Evolutionary conservation across 257 asterid species (phyloP).

Genomic region (Scutellaria minor): DNA sequence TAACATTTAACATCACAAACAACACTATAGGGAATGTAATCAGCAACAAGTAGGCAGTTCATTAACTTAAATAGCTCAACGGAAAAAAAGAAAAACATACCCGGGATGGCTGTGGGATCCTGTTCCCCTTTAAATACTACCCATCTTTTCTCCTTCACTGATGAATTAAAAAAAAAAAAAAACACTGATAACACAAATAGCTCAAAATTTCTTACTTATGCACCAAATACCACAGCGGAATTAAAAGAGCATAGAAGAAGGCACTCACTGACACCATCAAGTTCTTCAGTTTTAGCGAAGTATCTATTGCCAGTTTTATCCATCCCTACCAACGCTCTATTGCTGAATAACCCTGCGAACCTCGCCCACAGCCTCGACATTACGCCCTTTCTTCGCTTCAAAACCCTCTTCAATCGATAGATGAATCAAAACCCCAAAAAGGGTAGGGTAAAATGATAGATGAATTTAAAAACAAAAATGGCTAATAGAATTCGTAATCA

Average conservation of each 20-base stretch:
- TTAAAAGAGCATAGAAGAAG: background rate
- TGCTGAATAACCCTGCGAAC: constrained; percentile 66
- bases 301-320: constrained; percentile 90
- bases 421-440: constrained; percentile 14
- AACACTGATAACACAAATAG: background rate
- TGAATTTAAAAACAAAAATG: no score
- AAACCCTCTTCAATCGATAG: background rate
- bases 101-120: constrained; percentile 88
- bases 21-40: background rate
- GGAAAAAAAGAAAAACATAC: constrained; percentile 45
- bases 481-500: no score
- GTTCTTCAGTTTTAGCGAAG: constrained; percentile 62
- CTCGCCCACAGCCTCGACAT: constrained; percentile 82
- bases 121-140: constrained; percentile 88
- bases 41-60: constrained; percentile 1
- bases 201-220: constrained; percentile 17
- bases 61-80: constrained; percentile 24
- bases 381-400: constrained; percentile 23
- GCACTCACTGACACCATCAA: constrained; percentile 85
- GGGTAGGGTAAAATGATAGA: background rate
- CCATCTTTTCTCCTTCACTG: constrained; percentile 97
- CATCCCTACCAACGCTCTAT: constrained; percentile 55
- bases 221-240: constrained; percentile 4
- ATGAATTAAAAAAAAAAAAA: constrained; percentile 18
- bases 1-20: constrained; percentile 4